Percentiles rank a stretch among this genome's conserved stretches.
Evolutionary conservation across 768 basidiomycete genomes (phyloP).

Genomic region (Lentinus brumalis): DNA sequence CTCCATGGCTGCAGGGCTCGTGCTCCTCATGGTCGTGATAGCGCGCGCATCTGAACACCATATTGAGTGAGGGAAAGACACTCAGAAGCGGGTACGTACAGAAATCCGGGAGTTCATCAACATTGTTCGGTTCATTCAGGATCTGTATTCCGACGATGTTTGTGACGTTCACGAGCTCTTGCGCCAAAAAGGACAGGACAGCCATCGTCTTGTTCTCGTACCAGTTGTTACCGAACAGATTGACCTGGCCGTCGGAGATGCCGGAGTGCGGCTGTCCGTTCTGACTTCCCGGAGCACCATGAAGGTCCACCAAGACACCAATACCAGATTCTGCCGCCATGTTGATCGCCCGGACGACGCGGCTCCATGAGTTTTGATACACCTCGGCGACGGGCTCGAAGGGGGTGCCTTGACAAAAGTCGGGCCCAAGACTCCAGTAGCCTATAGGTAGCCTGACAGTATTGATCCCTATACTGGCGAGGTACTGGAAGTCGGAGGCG

Average conservation of each 20-base stretch:
- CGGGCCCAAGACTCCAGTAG: conserved; percentile 48
- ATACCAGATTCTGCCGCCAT: conserved; percentile 42
- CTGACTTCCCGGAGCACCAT: conserved; percentile 54
- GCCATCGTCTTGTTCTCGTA: conserved; percentile 43
- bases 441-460: conserved; percentile 61
- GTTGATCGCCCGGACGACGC: conserved; percentile 46
- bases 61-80: neutral
- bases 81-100: conserved; percentile 32
- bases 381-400: conserved; percentile 45
- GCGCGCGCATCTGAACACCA: conserved; percentile 48
- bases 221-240: conserved; percentile 38
- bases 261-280: conserved; percentile 47
- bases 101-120: conserved; percentile 46
- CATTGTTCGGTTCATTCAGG: conserved; percentile 55
- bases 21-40: conserved; percentile 47
- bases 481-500: conserved; percentile 65
- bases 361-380: conserved; percentile 47
- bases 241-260: conserved; percentile 43
- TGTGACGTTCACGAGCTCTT: conserved; percentile 35
- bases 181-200: conserved; percentile 40
- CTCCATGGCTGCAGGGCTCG: conserved; percentile 35
- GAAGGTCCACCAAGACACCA: conserved; percentile 56
- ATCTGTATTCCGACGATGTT: conserved; percentile 49
- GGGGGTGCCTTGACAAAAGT: conserved; percentile 35
- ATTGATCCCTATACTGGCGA: conserved; percentile 59